Base-by-base conservation (phyloP, 2,329 filamentous ascomycete genomes). In the Arthroderma sp. region DNA sequence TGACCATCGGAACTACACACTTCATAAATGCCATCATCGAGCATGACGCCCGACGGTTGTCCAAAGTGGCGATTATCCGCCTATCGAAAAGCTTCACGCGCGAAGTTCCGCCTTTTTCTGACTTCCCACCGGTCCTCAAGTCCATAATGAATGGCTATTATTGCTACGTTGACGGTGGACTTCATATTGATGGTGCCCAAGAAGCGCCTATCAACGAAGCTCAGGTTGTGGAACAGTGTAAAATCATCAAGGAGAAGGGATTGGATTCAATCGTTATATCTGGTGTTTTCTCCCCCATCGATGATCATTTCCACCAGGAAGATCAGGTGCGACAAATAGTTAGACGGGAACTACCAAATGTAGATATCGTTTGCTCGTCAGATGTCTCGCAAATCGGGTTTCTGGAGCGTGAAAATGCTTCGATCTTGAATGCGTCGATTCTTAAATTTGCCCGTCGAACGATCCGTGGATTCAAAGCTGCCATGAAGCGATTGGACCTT, bases 201-300 rank as follows among this genome's bases (percentile, higher is more conserved):
- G 61, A 66, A 53, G 60, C 62, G 8, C 58, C 65, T 4, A 49
- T 74, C 43, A 56, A 61, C 6, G 66, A 72, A 52, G 56, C 58
- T 27, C 62, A 73, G 62, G 59, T 72, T 15, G 53, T 69, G 4
- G 60, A 64, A 33, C 58, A 68, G 50, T 69, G 68, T 46, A 61
- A 53, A 4, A 59, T 62, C 15, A 69, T 71, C 51, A 66, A 65
- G 52, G 61, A 64, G 33, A 64, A 65, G 22, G 63, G 64, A 1
- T 58, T 72, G 42, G 62, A 58, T 8, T 51, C 66, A 34, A 62
- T 80, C 1, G 75, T 77, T 0, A 61, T 80, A 4, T 69, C 72
- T 4, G 75, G 75, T 1, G 68, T 78, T 6, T 78, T 75, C 57
- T 74, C 71, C 6, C 74, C 75, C 0, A 73, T 78, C 27, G 75